phyloP scores from a whole-genome alignment of 1,284 basidiomycete genomes.

The Cutaneotrichosporon sp. region DNA sequence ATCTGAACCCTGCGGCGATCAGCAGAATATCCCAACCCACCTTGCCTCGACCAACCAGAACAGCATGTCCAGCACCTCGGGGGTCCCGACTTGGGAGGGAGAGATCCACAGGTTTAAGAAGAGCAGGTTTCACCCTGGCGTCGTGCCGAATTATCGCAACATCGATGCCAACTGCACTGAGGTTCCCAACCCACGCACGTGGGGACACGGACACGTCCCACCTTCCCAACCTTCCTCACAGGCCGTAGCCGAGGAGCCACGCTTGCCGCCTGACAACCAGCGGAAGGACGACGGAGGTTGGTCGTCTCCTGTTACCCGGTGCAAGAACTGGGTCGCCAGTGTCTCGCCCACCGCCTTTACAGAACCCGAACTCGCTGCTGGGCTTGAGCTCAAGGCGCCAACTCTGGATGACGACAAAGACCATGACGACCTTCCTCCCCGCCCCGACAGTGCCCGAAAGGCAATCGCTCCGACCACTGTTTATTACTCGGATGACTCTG shows the following conservation, averaged over 20 bases:
- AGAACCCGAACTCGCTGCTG: not conserved
- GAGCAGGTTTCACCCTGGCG: not conserved
- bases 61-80: not conserved
- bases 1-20: not conserved
- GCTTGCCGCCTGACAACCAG: not conserved
- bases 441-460: slow-evolving; percentile 18
- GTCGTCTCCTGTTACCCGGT: not conserved
- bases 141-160: not conserved
- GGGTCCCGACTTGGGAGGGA: not conserved
- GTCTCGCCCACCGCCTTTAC: not conserved
- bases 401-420: not conserved
- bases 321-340: slow-evolving; percentile 13
- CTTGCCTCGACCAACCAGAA: not conserved
- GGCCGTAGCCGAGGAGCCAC: no score
- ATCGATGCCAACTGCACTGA: slow-evolving; percentile 6
- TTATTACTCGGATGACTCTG: slow-evolving; percentile 26
- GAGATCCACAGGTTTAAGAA: not conserved
- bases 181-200: slow-evolving; percentile 13
- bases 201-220: not conserved
- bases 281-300: slow-evolving; percentile 13
- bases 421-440: slow-evolving; percentile 9
- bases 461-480: slow-evolving; percentile 7
- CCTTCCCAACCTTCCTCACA: not conserved
- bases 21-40: not conserved
- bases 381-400: not conserved